Conservation (phyloP, 805 yeast species). For the Saturnispora kantuleensis region DNA sequence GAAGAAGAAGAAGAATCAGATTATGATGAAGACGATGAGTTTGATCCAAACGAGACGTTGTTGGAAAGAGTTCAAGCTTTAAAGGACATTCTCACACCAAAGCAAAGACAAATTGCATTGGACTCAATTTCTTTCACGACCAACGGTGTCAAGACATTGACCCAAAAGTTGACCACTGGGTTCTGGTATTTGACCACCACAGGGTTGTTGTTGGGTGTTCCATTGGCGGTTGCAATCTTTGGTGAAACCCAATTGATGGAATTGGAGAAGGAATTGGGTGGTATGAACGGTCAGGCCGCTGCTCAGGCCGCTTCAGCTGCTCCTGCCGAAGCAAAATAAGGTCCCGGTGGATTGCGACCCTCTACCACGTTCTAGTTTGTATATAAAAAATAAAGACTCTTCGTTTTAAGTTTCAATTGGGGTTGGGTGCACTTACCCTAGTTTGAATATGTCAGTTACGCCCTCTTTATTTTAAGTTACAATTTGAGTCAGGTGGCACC, state of each 20-base stretch:
- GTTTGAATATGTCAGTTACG: too few species aligned
- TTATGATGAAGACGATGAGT: conserved; percentile 60
- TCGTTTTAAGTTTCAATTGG: not conserved
- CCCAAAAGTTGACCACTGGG: conserved; percentile 58
- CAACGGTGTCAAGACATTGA: conserved; percentile 35
- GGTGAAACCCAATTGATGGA: conserved; percentile 91
- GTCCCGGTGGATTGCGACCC: not conserved
- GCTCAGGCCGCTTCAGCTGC: conserved; percentile 11
- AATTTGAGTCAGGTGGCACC: too few species aligned
- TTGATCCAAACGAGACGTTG: conserved; percentile 75
- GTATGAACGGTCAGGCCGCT: conserved; percentile 11
- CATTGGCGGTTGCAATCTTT: conserved; percentile 79
- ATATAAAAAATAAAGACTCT: not conserved
- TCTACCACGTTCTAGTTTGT: not conserved
- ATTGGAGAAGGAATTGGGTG: conserved; percentile 75
- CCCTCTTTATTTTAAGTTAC: too few species aligned
- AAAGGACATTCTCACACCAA: conserved; percentile 85
- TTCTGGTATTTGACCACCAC: conserved; percentile 84
- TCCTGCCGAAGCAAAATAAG: conserved; percentile 10
- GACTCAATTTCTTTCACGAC: conserved; percentile 23
- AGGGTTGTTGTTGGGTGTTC: conserved; percentile 81
- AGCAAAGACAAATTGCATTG: conserved; percentile 50
- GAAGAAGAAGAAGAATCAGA: conserved; percentile 37
- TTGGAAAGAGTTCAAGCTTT: conserved; percentile 84
- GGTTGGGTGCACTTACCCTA: too few species aligned